Conservation (phyloP, 257 asterid genomes). For the Lycium barbarum region DNA sequence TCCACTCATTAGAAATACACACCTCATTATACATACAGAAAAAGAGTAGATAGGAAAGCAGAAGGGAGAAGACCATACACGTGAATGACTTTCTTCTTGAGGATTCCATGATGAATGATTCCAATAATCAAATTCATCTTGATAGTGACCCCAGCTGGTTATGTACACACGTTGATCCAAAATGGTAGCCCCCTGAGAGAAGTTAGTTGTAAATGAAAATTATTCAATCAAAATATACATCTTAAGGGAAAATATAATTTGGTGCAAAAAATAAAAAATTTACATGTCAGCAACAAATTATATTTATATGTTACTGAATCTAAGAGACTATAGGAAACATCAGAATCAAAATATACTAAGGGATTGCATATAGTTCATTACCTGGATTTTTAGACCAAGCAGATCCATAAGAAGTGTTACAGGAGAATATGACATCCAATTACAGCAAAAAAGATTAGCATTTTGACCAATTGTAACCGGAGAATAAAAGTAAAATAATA, state of each 20-base stretch:
- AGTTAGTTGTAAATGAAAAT: not conserved
- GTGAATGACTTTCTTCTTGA: constrained; percentile 58
- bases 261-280: not conserved
- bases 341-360: not conserved
- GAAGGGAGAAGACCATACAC: constrained; percentile 45
- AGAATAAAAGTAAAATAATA: not conserved
- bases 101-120: constrained; percentile 68
- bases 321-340: not conserved
- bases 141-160: constrained; percentile 83
- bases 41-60: not conserved
- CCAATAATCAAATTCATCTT: constrained; percentile 70
- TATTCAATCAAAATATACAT: not conserved
- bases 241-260: not conserved
- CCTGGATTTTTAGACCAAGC: not conserved
- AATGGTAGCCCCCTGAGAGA: constrained; percentile 78
- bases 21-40: not conserved
- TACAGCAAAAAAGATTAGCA: not conserved
- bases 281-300: not conserved
- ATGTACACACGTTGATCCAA: constrained; percentile 92
- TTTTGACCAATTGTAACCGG: not conserved
- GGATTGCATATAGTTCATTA: not conserved
- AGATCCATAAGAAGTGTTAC: not conserved
- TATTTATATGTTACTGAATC: not conserved
- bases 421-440: not conserved
- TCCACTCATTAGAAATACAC: not conserved